Base-by-base conservation (phyloP, 805 yeast species). In the Hanseniaspora valbyensis region DNA sequence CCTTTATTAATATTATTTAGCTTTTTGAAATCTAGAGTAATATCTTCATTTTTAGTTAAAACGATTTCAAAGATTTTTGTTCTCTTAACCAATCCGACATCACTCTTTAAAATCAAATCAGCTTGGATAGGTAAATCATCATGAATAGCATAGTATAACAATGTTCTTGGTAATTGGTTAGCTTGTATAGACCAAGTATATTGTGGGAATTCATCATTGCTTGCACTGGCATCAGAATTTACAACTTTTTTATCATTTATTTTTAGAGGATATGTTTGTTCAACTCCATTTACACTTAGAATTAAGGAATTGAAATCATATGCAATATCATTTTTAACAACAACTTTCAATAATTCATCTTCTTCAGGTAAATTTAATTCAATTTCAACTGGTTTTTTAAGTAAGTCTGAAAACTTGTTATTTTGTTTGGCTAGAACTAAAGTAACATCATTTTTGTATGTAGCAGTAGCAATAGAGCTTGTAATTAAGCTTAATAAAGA, bases 131-230 rank as follows among this genome's bases (percentile, higher is more conserved):
- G 53, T 21, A 53, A 50, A 7, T 54, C 29, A 2, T 55, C 52
- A n/a, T 51, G 48, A 16, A 52, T 33, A 8, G 63, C 56, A n/a
- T 53, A 54, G 43, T 56, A 54, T 37, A 61, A 39, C 39, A 64
- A 44, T 2, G 61, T 50, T 25, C 50, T 50, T 21, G 65, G 60
- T 22, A 62, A 46, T n/a, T 56, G 39, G 7, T 48, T 38, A 2
- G 57, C 21, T 25, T 54, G 50, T n/a, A 39, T 34, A 25, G 42
- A 39, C 53, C 53, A 50, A 13, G 43, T 24, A 22, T 50, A 50
- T 5, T 2, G 29, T 8, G 16, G 25, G 18, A 14, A 19, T 16
- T 19, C 14, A n/a, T 21, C 2, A 8, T 14, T 2, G 6, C 18
- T 16, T 6, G 29, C 34, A 26, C 24, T 21, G 5, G 18, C 26